Evolutionary conservation across 2,329 filamentous ascomycete genomes (phyloP).

Genomic region (Microdochium paspali): DNA sequence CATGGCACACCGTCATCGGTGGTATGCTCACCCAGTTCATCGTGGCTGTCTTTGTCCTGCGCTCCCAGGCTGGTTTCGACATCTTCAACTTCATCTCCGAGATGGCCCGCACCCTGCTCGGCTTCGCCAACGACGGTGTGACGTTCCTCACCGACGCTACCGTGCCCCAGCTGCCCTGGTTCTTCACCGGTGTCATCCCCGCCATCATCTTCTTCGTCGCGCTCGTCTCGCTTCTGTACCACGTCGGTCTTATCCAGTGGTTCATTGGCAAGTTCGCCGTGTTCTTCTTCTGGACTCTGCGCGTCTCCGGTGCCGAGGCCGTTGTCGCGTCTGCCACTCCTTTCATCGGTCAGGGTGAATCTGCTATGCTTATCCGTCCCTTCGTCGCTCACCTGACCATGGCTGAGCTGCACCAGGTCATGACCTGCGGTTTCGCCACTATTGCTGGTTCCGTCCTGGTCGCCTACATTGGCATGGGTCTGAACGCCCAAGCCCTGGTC

Average conservation of each 20-base stretch:
- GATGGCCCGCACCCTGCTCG: slow-evolving; percentile 63
- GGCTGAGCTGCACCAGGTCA: slow-evolving; percentile 84
- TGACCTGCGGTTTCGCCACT: slow-evolving; percentile 87
- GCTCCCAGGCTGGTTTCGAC: slow-evolving; percentile 72
- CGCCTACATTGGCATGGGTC: slow-evolving; percentile 74
- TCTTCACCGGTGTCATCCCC: slow-evolving; percentile 72
- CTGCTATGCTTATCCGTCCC: slow-evolving; percentile 81
- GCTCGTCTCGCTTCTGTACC: slow-evolving; percentile 79
- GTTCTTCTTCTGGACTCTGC: slow-evolving; percentile 86
- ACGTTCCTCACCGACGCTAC: slow-evolving; percentile 54
- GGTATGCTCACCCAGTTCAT: slow-evolving; percentile 87
- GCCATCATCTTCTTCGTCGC: slow-evolving; percentile 95
- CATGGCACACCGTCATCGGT: slow-evolving; percentile 76
- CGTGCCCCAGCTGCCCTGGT: slow-evolving; percentile 44
- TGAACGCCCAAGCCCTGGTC: slow-evolving; percentile 77
- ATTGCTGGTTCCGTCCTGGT: slow-evolving; percentile 84
- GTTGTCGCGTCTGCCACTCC: slow-evolving; percentile 87
- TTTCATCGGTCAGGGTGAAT: slow-evolving; percentile 92
- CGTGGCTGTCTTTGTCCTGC: slow-evolving; percentile 78
- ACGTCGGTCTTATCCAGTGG: slow-evolving; percentile 78
- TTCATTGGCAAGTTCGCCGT: slow-evolving; percentile 78
- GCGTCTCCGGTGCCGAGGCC: slow-evolving; percentile 85
- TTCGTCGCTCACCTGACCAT: slow-evolving; percentile 79
- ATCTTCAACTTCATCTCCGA: slow-evolving; percentile 85
- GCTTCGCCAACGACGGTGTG: slow-evolving; percentile 66